These are phyloP conservation scores for Cynanchum wilfordii DNA, from an alignment of 257 asterid genomes.

Conservation along the genomic window DNA sequence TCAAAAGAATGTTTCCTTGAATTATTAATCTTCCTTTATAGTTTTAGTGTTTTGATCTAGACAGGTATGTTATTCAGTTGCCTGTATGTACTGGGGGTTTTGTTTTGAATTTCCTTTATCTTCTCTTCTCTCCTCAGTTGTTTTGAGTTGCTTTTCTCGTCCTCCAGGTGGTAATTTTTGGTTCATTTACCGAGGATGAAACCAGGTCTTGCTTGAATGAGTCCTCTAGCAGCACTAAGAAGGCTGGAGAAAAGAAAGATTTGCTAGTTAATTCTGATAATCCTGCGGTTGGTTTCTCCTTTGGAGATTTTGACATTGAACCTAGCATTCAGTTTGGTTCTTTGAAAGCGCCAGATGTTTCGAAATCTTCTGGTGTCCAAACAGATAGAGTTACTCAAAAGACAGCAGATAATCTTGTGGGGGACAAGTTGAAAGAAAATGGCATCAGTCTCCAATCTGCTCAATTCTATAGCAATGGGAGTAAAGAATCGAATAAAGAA, in stretches of 20 bases:
- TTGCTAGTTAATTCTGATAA: slow-evolving; percentile 24
- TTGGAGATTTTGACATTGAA: slow-evolving; percentile 42
- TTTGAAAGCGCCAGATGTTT: slow-evolving; percentile 22
- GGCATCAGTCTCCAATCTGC: slow-evolving; percentile 30
- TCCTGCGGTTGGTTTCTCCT: slow-evolving; percentile 33
- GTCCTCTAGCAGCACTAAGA: slow-evolving; percentile 24
- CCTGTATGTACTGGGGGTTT: background rate
- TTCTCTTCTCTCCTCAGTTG: background rate
- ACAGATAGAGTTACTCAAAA: slow-evolving; percentile 25
- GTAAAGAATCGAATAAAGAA: slow-evolving; percentile 19
- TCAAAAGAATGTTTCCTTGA: background rate
- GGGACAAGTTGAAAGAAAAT: slow-evolving; percentile 35
- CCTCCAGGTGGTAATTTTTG: slow-evolving; percentile 65
- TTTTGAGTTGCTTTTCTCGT: background rate
- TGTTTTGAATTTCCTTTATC: background rate
- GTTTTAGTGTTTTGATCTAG: background rate
- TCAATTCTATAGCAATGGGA: slow-evolving; percentile 23
- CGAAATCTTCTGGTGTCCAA: slow-evolving; percentile 21
- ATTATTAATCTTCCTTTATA: background rate
- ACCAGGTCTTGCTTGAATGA: slow-evolving; percentile 44
- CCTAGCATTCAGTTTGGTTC: slow-evolving; percentile 25
- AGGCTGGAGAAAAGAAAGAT: slow-evolving; percentile 27
- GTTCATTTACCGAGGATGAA: slow-evolving; percentile 91
- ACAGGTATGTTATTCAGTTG: background rate
- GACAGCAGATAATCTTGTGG: slow-evolving; percentile 20